These are phyloP conservation scores for Linum tenue DNA, from an alignment of 345 rosid genomes.

Conservation along the genomic window DNA sequence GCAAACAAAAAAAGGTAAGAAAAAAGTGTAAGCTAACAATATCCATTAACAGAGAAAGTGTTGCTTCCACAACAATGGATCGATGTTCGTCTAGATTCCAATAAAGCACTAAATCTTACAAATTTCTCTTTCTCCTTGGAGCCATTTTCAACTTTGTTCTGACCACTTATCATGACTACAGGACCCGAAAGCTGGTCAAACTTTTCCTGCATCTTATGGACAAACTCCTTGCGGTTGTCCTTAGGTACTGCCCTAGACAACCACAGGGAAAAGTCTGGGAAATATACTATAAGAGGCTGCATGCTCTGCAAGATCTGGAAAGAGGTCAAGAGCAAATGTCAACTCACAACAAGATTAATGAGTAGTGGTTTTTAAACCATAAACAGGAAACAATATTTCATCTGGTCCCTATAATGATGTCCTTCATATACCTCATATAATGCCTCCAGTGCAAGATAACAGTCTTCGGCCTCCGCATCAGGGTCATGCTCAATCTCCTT, in stretches of 20 bases:
- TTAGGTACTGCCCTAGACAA: constrained; percentile 85
- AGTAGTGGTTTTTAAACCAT: not conserved
- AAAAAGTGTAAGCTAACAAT: not conserved
- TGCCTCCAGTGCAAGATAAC: constrained; percentile 75
- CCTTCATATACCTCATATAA: constrained; percentile 54
- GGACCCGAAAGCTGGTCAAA: constrained; percentile 75
- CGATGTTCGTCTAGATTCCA: not conserved
- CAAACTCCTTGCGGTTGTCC: constrained; percentile 61
- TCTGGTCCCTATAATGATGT: not conserved
- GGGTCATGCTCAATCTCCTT: constrained; percentile 76
- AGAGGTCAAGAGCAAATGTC: constrained; percentile 13
- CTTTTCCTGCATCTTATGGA: constrained; percentile 59
- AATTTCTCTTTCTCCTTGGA: constrained; percentile 77
- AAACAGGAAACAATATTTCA: not conserved
- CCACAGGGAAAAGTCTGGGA: constrained; percentile 87
- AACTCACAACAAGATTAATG: constrained; percentile 5
- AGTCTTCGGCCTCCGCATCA: constrained; percentile 70
- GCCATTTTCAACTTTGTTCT: constrained; percentile 64
- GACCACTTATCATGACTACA: constrained; percentile 83
- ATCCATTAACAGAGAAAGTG: not conserved
- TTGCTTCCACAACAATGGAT: not conserved
- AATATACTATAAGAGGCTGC: constrained; percentile 84
- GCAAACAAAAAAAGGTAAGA: constrained; percentile 12
- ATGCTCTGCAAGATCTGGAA: constrained; percentile 68
- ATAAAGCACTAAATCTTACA: constrained; percentile 42